phyloP scores from a whole-genome alignment of 1,139 yeast genomes.

The Spencermartinsiella ligniputridi region DNA sequence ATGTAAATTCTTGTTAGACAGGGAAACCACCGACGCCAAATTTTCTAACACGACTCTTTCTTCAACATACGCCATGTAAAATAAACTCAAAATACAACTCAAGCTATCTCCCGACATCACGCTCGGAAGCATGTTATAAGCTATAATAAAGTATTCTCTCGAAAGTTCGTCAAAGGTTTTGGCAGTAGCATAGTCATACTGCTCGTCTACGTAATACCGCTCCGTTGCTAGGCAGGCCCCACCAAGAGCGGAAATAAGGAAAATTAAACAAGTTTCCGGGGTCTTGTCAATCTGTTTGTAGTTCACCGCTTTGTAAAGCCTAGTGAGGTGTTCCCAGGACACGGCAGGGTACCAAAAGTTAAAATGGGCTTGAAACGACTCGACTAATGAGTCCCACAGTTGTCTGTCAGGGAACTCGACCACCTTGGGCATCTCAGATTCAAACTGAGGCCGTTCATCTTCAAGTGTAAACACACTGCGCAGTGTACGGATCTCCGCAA shows the following conservation, averaged over 20 bases:
- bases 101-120: constrained; percentile 11
- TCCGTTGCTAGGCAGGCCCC: constrained; percentile 9
- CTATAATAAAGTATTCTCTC: constrained; percentile 7
- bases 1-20: constrained; percentile 13
- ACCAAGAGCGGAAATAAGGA: constrained; percentile 13
- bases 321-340: constrained; percentile 5
- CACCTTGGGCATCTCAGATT: not conserved
- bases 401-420: not conserved
- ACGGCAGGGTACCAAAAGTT: constrained; percentile 18
- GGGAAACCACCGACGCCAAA: too few relatives aligned
- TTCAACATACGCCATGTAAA: constrained; percentile 14
- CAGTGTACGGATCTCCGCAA: constrained; percentile 9
- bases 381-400: constrained; percentile 5
- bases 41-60: not conserved
- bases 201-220: constrained; percentile 1
- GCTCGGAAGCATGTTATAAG: constrained; percentile 10
- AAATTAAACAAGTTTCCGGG: constrained; percentile 8
- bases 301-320: not conserved
- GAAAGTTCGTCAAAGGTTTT: constrained; percentile 1
- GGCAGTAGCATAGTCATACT: not conserved
- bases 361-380: constrained; percentile 14
- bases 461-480: constrained; percentile 11
- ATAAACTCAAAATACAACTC: constrained; percentile 11
- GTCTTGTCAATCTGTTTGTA: constrained; percentile 1
- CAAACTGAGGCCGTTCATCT: constrained; percentile 10